These are phyloP conservation scores for Fusarium siculi DNA, from an alignment of 2,329 filamentous ascomycete species.

Conservation along the genomic window DNA sequence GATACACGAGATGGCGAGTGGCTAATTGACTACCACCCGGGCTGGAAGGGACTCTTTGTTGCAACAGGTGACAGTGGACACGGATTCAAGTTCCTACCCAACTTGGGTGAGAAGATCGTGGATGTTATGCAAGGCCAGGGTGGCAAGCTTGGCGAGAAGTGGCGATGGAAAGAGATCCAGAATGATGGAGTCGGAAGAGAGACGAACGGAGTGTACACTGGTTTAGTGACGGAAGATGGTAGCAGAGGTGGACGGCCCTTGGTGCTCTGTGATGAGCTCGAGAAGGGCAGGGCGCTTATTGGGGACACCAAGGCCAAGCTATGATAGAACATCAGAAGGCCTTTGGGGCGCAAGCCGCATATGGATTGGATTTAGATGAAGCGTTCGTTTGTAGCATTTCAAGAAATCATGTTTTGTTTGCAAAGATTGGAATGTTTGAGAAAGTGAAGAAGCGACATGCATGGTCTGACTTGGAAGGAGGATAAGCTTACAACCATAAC, in stretches of 20 bases:
- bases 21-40: conserved; percentile 75
- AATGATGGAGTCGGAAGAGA: conserved; percentile 49
- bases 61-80: conserved; percentile 73
- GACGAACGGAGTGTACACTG: conserved; percentile 51
- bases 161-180: conserved; percentile 71
- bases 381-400: conserved; percentile 25
- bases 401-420: conserved; percentile 2
- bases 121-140: conserved; percentile 63
- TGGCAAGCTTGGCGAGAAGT: conserved; percentile 65
- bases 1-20: conserved; percentile 79
- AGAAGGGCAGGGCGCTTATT: conserved; percentile 39
- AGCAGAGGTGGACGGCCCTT: conserved; percentile 61
- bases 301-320: conserved; percentile 39
- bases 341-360: not conserved
- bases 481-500: conserved; percentile 3
- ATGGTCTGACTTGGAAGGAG: conserved; percentile 13
- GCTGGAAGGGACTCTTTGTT: conserved; percentile 67
- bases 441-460: not conserved
- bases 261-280: conserved; percentile 57
- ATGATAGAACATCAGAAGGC: conserved; percentile 37
- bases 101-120: conserved; percentile 70
- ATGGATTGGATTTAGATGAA: conserved; percentile 13
- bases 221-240: conserved; percentile 63
- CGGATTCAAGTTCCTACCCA: conserved; percentile 75
- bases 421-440: not conserved